Evolutionary conservation across 495 filamentous ascomycete species (phyloP).

Genomic region (Penicillium silybi): DNA sequence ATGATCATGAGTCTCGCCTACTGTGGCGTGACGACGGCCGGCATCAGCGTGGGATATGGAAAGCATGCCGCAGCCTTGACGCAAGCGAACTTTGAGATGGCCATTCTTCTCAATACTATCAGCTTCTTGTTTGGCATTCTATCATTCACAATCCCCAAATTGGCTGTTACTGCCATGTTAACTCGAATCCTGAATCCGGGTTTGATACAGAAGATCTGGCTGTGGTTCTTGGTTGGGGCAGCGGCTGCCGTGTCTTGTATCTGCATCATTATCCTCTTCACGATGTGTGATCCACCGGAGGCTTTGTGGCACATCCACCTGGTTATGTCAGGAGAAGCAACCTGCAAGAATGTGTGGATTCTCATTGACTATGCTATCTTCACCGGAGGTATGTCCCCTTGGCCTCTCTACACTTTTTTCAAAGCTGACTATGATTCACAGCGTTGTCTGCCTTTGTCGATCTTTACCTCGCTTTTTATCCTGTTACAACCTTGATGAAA

Average conservation of each 20-base stretch:
- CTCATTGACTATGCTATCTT: slow-evolving; percentile 38
- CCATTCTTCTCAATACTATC: slow-evolving; percentile 20
- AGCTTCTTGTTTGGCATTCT: slow-evolving; percentile 25
- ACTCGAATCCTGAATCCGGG: slow-evolving; percentile 24
- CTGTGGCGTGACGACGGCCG: slow-evolving; percentile 16
- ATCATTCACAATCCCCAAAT: slow-evolving; percentile 26
- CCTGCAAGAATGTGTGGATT: slow-evolving; percentile 27
- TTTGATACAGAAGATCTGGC: slow-evolving; percentile 11
- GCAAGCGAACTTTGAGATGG: slow-evolving; percentile 9
- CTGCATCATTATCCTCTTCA: slow-evolving; percentile 25
- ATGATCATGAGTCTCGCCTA: slow-evolving; percentile 32
- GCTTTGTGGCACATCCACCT: slow-evolving; percentile 16
- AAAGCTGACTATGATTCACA: slow-evolving; percentile 4
- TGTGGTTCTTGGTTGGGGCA: slow-evolving; percentile 15
- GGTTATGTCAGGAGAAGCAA: slow-evolving; percentile 13
- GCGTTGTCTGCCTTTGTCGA: slow-evolving; percentile 35
- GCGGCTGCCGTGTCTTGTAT: slow-evolving; percentile 12
- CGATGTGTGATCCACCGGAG: slow-evolving; percentile 20
- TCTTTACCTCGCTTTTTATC: slow-evolving; percentile 35
- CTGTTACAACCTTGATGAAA: slow-evolving; percentile 24
- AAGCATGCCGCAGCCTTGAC: slow-evolving; percentile 12
- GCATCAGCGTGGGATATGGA: slow-evolving; percentile 17
- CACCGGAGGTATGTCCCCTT: slow-evolving; percentile 26
- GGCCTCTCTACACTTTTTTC: not conserved
- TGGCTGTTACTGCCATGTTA: slow-evolving; percentile 27